Conservation (phyloP, 805 yeast species). For the Saturnispora ahearnii region DNA sequence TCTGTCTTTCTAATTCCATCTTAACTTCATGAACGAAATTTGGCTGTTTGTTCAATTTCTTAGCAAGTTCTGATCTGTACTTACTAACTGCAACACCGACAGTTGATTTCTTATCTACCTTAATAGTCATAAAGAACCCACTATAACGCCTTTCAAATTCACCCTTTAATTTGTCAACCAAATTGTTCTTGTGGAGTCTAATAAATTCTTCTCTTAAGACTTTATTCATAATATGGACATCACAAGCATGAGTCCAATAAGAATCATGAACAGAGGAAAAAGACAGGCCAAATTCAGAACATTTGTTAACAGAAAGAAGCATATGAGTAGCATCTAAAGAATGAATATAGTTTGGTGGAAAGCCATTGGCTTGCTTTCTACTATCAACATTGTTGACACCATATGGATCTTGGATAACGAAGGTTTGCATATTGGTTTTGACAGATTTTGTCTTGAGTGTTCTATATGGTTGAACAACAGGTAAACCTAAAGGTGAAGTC, state of each 20-base stretch:
- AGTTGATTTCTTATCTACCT: slow-evolving; percentile 43
- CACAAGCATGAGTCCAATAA: slow-evolving; percentile 94
- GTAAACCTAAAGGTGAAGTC: slow-evolving; percentile 94
- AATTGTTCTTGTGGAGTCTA: slow-evolving; percentile 61
- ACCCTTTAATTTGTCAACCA: slow-evolving; percentile 57
- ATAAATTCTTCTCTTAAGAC: slow-evolving; percentile 74
- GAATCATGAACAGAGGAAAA: slow-evolving; percentile 98
- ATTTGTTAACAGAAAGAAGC: slow-evolving; percentile 78
- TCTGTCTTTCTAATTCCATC: slow-evolving; percentile 57
- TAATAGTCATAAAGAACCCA: slow-evolving; percentile 54
- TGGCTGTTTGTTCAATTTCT: slow-evolving; percentile 43
- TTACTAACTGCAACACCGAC: slow-evolving; percentile 41
- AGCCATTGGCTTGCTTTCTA: slow-evolving; percentile 84
- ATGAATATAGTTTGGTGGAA: slow-evolving; percentile 93
- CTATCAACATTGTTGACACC: slow-evolving; percentile 74
- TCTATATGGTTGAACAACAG: slow-evolving; percentile 96
- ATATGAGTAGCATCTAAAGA: slow-evolving; percentile 96
- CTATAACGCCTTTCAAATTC: slow-evolving; percentile 79
- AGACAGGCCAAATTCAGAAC: slow-evolving; percentile 52
- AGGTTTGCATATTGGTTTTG: slow-evolving; percentile 77
- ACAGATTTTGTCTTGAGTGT: slow-evolving; percentile 55
- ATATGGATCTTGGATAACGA: slow-evolving; percentile 84
- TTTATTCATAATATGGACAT: slow-evolving; percentile 62
- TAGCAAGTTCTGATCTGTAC: slow-evolving; percentile 40
- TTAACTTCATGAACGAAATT: slow-evolving; percentile 66